Evolutionary conservation across 495 filamentous ascomycete species (phyloP), one percentile per base, ranked within the genome.

Genomic region (Chlorociboria aeruginascens): DNA sequence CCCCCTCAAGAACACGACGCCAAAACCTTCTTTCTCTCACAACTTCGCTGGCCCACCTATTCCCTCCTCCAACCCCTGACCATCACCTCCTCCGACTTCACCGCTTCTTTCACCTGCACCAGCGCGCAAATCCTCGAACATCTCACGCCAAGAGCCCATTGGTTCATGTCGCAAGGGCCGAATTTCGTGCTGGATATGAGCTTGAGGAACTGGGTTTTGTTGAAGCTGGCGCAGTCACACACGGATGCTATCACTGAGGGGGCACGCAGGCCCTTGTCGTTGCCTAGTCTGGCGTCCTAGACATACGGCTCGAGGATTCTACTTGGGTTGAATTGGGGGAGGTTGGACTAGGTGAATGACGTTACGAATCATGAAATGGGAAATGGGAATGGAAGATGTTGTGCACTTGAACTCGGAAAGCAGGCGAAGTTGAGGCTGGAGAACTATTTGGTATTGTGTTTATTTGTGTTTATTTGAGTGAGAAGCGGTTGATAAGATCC

Each of bases 1-100:
- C 46, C n/a, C n/a, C n/a, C n/a, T n/a, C n/a, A n/a, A 52, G 39
- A 36, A 35, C 41, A 17, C 10, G 32, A 48, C 14, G 1, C 32
- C 42, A 17, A 46, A 14, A 3, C 29, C 33, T 53, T 52, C 51
- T 52, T 60, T 13, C 45, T 56, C 10, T 53, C 50, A 49, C 34
- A 38, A 17, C 33, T 63, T 7, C 58, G 58, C 37, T 51, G 52
- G 46, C 52, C 54, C 7, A 63, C 58, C 3, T 39, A 61, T 16
- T 20, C 40, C 0, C 25, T 13, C 11, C 20, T 44, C 34, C 13
- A 8, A 11, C 13, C 35, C 14, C 31, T 17, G 10, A 13, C 12
- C 11, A 10, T 28, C 29, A 16, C 17, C 0, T 28, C 32, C 12
- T 41, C 25, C n/a, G 10, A 11, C 8, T 13, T n/a, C 14, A 7